These are phyloP conservation scores for Mucor velutinosus DNA, from an alignment of 371 early-diverging fungal genomes.

Conservation along the genomic window DNA sequence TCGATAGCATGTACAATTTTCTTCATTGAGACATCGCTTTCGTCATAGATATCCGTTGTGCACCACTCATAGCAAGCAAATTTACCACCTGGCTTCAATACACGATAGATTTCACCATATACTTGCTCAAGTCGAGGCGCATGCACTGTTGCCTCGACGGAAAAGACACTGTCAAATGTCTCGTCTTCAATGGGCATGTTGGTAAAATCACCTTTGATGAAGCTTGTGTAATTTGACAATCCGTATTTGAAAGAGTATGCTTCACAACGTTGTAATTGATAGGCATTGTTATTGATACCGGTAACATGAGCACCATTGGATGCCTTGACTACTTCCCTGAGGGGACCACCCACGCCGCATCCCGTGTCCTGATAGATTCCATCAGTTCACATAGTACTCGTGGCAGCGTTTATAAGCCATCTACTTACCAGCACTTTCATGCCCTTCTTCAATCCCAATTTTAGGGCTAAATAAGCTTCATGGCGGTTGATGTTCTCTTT, in stretches of 20 bases:
- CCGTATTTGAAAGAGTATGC: slow-evolving; percentile 65
- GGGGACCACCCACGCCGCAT: slow-evolving; percentile 83
- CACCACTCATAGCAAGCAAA: slow-evolving; percentile 82
- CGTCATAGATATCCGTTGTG: slow-evolving; percentile 71
- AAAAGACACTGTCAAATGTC: slow-evolving; percentile 74
- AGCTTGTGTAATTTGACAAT: slow-evolving; percentile 49
- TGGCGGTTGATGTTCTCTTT: slow-evolving; percentile 74
- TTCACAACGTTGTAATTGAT: slow-evolving; percentile 76
- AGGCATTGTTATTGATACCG: slow-evolving; percentile 84
- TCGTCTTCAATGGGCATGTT: slow-evolving; percentile 70
- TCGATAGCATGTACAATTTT: slow-evolving; percentile 74
- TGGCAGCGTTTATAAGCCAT: not conserved
- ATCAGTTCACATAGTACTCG: not conserved
- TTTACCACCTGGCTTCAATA: slow-evolving; percentile 76
- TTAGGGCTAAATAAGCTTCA: slow-evolving; percentile 72
- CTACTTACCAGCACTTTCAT: slow-evolving; percentile 59
- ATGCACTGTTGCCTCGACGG: slow-evolving; percentile 81
- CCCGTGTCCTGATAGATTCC: slow-evolving; percentile 59
- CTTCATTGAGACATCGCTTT: slow-evolving; percentile 60
- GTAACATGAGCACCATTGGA: slow-evolving; percentile 72
- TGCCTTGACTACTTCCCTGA: slow-evolving; percentile 75
- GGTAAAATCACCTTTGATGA: slow-evolving; percentile 76
- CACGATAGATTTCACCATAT: slow-evolving; percentile 75
- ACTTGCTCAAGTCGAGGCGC: slow-evolving; percentile 67
- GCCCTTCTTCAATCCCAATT: slow-evolving; percentile 63